Percentiles rank a stretch among this genome's conserved stretches.
Conservation (phyloP, 371 early-diverging fungal species). For the Mortierella sp. region DNA sequence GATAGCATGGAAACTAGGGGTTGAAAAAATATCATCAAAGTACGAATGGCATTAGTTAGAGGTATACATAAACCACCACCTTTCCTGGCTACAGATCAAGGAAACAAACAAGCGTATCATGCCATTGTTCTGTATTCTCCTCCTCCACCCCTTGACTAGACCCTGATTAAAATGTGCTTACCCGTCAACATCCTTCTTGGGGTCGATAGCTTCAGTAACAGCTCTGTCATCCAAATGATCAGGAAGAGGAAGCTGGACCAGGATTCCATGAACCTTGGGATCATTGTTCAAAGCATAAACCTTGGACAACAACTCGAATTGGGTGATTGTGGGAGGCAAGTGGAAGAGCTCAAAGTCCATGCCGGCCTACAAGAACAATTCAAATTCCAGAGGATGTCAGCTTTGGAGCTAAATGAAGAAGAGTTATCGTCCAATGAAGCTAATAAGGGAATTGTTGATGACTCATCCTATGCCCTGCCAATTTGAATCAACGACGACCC, state of each 20-base stretch:
- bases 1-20: conserved; percentile 82
- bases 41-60: background rate
- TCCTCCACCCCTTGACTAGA: background rate
- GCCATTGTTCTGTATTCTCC: background rate
- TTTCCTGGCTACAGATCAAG: background rate
- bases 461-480: background rate
- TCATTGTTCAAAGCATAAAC: conserved; percentile 84
- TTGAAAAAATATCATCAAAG: background rate
- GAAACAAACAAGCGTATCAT: background rate
- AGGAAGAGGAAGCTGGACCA: conserved; percentile 96
- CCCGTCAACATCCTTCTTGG: conserved; percentile 96
- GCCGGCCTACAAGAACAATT: conserved; percentile 36
- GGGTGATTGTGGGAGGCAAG: conserved; percentile 41
- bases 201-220: conserved; percentile 86
- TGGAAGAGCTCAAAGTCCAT: conserved; percentile 55
- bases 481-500: no score
- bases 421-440: no score
- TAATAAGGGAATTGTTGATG: background rate
- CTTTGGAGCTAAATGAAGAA: no score
- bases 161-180: conserved; percentile 42
- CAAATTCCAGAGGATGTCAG: no score
- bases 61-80: background rate
- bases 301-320: conserved; percentile 62
- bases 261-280: conserved; percentile 88
- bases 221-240: conserved; percentile 78